A percentile compares a stretch with the other conserved stretches of the same genome.
Conservation (phyloP, 495 filamentous ascomycete genomes). For the Penicillium canescens region DNA sequence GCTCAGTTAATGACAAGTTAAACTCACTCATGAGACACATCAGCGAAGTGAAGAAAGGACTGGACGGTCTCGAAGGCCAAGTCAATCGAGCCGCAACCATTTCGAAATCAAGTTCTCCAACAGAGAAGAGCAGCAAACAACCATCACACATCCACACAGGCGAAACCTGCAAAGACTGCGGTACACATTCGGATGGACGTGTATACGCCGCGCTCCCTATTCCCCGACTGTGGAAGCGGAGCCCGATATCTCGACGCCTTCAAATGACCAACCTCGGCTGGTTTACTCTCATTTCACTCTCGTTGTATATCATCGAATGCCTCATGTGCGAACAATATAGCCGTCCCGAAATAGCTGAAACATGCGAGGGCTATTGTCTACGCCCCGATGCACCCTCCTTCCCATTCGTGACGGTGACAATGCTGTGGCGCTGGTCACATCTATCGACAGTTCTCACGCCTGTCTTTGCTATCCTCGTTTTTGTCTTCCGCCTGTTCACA, state of each 20-base stretch:
- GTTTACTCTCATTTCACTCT: constrained; percentile 41
- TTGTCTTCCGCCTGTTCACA: constrained; percentile 31
- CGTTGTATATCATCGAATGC: constrained; percentile 62
- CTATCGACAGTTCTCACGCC: constrained; percentile 33
- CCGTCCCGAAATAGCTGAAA: constrained; percentile 51
- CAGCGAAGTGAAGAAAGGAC: constrained; percentile 63
- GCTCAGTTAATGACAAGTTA: constrained; percentile 59
- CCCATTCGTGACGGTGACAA: constrained; percentile 47
- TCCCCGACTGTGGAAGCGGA: constrained; percentile 57
- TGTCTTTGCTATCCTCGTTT: constrained; percentile 31
- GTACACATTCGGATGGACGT: constrained; percentile 21
- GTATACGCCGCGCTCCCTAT: constrained; percentile 51
- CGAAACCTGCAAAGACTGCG: constrained; percentile 30
- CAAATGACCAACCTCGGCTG: constrained; percentile 60
- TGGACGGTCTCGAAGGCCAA: constrained; percentile 64
- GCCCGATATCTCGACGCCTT: constrained; percentile 39
- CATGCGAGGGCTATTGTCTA: constrained; percentile 47
- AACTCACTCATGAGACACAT: constrained; percentile 62
- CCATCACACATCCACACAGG: constrained; percentile 11
- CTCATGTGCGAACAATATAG: constrained; percentile 63
- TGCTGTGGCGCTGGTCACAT: constrained; percentile 48
- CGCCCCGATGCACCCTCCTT: constrained; percentile 45
- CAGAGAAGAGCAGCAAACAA: constrained; percentile 1
- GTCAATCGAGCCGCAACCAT: constrained; percentile 39
- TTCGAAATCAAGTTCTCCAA: constrained; percentile 14